Conservation (phyloP, 352 stramenopile genomes). For the Aphanomyces stellatus region DNA sequence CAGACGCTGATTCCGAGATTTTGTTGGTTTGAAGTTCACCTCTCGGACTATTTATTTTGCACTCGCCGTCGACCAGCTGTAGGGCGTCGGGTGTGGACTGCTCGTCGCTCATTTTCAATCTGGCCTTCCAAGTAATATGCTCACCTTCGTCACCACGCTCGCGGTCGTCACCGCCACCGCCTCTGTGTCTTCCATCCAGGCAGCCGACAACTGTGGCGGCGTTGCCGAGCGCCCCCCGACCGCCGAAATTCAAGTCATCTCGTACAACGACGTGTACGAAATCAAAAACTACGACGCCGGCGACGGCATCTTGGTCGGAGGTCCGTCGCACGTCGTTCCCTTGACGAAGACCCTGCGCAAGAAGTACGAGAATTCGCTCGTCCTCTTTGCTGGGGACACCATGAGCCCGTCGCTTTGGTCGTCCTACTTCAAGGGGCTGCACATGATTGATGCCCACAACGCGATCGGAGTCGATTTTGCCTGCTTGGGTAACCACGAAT, state of each 20-base stretch:
- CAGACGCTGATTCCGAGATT: too few species aligned
- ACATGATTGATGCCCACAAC: slow-evolving; percentile 73
- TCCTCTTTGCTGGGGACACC: slow-evolving; percentile 71
- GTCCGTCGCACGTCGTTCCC: slow-evolving; percentile 58
- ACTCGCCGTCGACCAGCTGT: too few species aligned
- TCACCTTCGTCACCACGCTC: not conserved
- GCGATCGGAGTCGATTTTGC: slow-evolving; percentile 64
- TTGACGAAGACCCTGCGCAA: slow-evolving; percentile 46
- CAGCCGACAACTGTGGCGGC: not conserved
- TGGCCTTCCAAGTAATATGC: not conserved
- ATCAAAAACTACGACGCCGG: slow-evolving; percentile 55
- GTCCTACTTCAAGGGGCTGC: slow-evolving; percentile 63
- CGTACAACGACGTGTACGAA: slow-evolving; percentile 79
- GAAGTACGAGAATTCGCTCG: slow-evolving; percentile 54
- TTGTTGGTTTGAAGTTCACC: too few species aligned
- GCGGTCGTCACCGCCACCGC: not conserved
- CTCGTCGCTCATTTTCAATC: not conserved
- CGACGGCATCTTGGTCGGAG: slow-evolving; percentile 45
- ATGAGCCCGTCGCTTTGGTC: slow-evolving; percentile 78
- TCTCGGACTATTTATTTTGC: too few species aligned
- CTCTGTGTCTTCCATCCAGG: not conserved
- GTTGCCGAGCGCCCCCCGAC: slow-evolving; percentile 29
- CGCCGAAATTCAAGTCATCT: slow-evolving; percentile 53
- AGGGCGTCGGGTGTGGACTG: not conserved
- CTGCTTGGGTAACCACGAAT: slow-evolving; percentile 76